These are phyloP conservation scores for Alternaria rosae DNA, from an alignment of 2,329 filamentous ascomycete genomes.

Conservation along the genomic window DNA sequence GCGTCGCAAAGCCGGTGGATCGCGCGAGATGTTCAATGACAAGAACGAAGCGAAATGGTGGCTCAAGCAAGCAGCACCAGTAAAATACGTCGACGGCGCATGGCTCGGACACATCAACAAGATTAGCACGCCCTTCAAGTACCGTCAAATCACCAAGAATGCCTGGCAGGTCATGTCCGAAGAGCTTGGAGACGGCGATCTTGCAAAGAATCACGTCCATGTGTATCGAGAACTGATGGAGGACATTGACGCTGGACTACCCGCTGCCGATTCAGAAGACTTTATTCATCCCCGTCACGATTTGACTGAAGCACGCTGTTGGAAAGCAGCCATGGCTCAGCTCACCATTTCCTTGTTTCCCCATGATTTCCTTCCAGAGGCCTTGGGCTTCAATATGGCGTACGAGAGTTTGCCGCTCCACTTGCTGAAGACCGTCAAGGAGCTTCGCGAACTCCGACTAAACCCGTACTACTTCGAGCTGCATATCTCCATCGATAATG, in stretches of 20 bases:
- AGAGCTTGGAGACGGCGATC: constrained; percentile 60
- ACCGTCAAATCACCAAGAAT: constrained; percentile 51
- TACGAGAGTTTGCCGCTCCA: constrained; percentile 56
- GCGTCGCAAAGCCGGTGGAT: constrained; percentile 44
- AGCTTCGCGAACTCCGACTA: constrained; percentile 55
- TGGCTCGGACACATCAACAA: constrained; percentile 59
- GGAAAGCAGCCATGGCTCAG: constrained; percentile 57
- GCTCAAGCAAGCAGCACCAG: constrained; percentile 52
- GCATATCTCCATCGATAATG: constrained; percentile 61
- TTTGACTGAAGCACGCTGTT: constrained; percentile 41
- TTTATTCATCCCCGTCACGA: constrained; percentile 38
- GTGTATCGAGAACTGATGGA: constrained; percentile 47
- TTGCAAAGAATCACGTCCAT: constrained; percentile 56
- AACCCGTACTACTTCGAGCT: constrained; percentile 60
- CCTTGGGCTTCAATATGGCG: constrained; percentile 61
- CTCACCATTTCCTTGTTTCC: constrained; percentile 59
- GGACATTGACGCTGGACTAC: constrained; percentile 40
- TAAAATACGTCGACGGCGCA: constrained; percentile 59
- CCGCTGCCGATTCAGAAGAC: constrained; percentile 40
- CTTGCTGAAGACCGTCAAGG: constrained; percentile 52
- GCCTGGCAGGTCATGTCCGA: constrained; percentile 60
- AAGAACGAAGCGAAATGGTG: constrained; percentile 50
- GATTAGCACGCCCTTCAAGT: constrained; percentile 53
- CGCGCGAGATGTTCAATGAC: constrained; percentile 48
- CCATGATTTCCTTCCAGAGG: constrained; percentile 59